These are phyloP conservation scores for Earliella scabrosa DNA, from an alignment of 1,284 basidiomycete genomes.

Conservation along the genomic window DNA sequence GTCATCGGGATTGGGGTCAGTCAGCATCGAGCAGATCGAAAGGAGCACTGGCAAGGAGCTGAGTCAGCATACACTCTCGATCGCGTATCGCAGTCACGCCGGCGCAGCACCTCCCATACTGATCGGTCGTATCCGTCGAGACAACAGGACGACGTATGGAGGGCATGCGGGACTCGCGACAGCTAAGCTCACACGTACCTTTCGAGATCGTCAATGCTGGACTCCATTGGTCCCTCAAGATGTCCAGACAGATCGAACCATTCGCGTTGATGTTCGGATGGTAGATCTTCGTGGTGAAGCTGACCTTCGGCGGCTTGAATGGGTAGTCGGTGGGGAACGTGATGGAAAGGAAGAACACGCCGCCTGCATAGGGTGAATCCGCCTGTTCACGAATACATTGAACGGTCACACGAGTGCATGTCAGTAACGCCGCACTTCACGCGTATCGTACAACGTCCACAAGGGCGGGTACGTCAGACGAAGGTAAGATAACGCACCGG, in stretches of 20 bases:
- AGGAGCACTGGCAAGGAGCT: conserved; percentile 67
- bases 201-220: conserved; percentile 99
- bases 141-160: too few species aligned
- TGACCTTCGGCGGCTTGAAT: conserved; percentile 99
- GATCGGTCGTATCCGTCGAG: conserved; percentile 3
- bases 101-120: too few species aligned
- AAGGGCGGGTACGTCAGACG: conserved; percentile 23
- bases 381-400: conserved; percentile 51
- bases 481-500: conserved; percentile 64
- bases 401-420: conserved; percentile 22
- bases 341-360: conserved; percentile 96
- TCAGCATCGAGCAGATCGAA: conserved; percentile 96
- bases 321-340: conserved; percentile 96
- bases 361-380: conserved; percentile 95
- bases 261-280: conserved; percentile 98
- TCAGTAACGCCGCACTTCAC: conserved; percentile 18
- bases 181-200: too few species aligned
- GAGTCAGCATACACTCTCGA: background rate
- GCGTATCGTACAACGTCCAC: background rate
- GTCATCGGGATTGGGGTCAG: conserved; percentile 97
- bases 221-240: conserved; percentile 97
- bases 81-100: background rate
- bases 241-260: conserved; percentile 98
- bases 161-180: too few species aligned
- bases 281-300: conserved; percentile 98